Conservation (phyloP, 2,329 filamentous ascomycete genomes). For the Triangularia verruculosa region DNA sequence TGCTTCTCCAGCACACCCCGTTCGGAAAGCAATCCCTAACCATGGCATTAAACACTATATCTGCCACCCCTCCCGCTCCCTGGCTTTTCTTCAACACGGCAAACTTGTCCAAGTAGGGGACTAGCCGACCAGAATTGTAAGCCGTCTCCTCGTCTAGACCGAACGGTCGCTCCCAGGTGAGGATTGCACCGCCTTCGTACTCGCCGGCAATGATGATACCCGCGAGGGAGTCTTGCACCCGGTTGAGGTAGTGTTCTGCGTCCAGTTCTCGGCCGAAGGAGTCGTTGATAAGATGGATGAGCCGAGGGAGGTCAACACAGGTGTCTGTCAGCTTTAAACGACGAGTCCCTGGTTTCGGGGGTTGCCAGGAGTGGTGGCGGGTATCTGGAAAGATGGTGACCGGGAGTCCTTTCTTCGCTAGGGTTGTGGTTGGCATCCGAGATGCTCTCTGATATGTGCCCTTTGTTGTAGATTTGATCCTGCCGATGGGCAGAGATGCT, state of each 20-base stretch:
- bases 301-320: conserved; percentile 75
- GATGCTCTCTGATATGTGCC: conserved; percentile 14
- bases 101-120: conserved; percentile 97
- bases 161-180: conserved; percentile 86
- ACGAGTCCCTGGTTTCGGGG: conserved; percentile 56
- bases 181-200: conserved; percentile 91
- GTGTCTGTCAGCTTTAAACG: conserved; percentile 73
- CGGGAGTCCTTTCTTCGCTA: conserved; percentile 89
- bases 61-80: conserved; percentile 87
- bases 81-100: conserved; percentile 86
- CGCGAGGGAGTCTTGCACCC: conserved; percentile 78
- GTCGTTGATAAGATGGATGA: conserved; percentile 87
- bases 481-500: conserved; percentile 76
- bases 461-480: conserved; percentile 46
- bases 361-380: conserved; percentile 61
- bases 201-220: conserved; percentile 93
- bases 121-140: conserved; percentile 59
- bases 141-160: conserved; percentile 54
- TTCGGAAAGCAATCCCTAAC: conserved; percentile 81
- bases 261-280: conserved; percentile 86
- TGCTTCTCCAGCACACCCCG: conserved; percentile 89
- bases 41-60: conserved; percentile 96
- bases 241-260: conserved; percentile 73
- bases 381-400: conserved; percentile 79
- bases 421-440: conserved; percentile 57